Evolutionary conservation across 306 rosid genomes (phyloP).

Genomic region (Astragalus membranaceus): DNA sequence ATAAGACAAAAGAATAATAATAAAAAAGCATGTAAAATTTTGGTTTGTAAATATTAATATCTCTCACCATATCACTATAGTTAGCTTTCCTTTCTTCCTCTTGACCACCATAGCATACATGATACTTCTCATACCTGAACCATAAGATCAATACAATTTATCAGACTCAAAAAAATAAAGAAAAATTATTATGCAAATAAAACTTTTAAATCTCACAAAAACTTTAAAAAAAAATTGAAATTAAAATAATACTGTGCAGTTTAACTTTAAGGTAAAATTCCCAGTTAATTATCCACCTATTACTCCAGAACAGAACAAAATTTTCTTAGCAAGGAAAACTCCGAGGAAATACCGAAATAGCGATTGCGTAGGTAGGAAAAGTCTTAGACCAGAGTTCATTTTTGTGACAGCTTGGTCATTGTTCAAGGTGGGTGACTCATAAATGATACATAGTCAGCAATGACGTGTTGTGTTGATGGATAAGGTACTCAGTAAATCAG

Average conservation of each 20-base stretch:
- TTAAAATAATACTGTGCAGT: not conserved
- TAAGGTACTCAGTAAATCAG: not conserved
- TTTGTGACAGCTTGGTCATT: no score
- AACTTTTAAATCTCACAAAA: not conserved
- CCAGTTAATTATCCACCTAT: not conserved
- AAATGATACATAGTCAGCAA: not conserved
- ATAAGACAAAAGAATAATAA: not conserved
- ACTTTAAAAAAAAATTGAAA: not conserved
- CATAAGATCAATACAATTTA: conserved; percentile 16
- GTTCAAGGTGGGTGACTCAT: not conserved
- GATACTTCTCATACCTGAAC: conserved; percentile 94
- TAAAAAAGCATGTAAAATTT: not conserved
- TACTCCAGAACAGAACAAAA: not conserved
- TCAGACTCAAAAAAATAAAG: not conserved
- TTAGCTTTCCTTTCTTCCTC: conserved; percentile 81
- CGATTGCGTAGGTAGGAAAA: not conserved
- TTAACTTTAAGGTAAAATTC: not conserved
- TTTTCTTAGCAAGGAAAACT: not conserved
- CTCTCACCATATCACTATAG: conserved; percentile 83
- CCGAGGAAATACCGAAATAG: not conserved
- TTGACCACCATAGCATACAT: conserved; percentile 72
- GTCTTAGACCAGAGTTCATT: not conserved
- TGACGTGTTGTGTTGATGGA: not conserved
- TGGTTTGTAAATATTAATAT: conserved; percentile 5
- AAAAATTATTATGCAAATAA: not conserved